These are phyloP conservation scores for Coniella lustricola DNA, from an alignment of 2,329 filamentous ascomycete genomes.

Conservation along the genomic window DNA sequence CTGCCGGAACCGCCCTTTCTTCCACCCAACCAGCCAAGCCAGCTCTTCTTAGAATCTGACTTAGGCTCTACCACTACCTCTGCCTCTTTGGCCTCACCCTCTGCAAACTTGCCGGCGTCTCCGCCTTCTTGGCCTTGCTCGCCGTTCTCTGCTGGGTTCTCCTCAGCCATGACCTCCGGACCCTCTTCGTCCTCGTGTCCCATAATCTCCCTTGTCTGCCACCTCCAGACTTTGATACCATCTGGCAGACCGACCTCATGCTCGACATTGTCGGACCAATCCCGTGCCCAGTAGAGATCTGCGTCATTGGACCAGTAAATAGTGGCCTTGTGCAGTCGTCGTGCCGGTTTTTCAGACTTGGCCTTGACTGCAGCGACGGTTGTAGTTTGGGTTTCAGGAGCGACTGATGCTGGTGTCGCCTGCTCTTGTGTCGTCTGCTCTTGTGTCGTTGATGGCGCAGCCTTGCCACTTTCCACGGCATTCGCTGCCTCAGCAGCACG, in stretches of 20 bases:
- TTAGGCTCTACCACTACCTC: neutral
- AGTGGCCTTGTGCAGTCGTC: constrained; percentile 32
- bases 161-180: neutral
- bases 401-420: neutral
- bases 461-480: neutral
- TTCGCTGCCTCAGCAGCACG: neutral
- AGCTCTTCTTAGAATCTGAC: constrained; percentile 7
- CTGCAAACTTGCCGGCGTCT: neutral
- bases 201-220: constrained; percentile 11
- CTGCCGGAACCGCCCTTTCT: constrained; percentile 4
- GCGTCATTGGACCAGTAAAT: constrained; percentile 46
- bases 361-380: neutral
- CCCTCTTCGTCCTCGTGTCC: neutral
- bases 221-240: constrained; percentile 5
- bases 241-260: constrained; percentile 36
- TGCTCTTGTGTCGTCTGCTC: neutral
- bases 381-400: neutral
- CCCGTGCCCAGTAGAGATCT: constrained; percentile 39
- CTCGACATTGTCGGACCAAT: constrained; percentile 48
- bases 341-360: constrained; percentile 4
- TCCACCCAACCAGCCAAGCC: constrained; percentile 10
- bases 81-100: neutral
- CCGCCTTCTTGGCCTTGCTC: neutral
- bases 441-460: neutral
- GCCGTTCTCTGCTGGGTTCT: neutral